Conservation (phyloP, 345 rosid genomes). For the Gynandropsis gynandra region DNA sequence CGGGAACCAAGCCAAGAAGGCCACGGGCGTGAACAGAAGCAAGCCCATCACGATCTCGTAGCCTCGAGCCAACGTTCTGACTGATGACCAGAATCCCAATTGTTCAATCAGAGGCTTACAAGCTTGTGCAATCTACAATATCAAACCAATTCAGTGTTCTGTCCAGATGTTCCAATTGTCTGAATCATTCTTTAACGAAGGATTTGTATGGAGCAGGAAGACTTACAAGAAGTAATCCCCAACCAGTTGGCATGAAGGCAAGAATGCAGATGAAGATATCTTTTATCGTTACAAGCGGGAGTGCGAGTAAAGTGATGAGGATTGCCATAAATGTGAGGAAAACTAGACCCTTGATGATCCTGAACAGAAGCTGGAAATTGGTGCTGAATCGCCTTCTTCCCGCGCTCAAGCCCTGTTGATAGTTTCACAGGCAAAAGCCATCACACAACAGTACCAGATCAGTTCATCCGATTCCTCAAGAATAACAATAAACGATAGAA, state of each 20-base stretch:
- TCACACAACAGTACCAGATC: neutral
- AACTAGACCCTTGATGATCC: constrained; percentile 64
- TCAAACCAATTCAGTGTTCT: too few species aligned
- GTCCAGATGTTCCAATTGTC: too few species aligned
- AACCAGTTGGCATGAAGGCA: constrained; percentile 92
- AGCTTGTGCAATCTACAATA: constrained; percentile 68
- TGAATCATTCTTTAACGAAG: too few species aligned
- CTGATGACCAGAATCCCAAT: constrained; percentile 64
- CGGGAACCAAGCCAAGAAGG: constrained; percentile 91
- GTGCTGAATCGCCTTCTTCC: constrained; percentile 69
- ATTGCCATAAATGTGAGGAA: constrained; percentile 49
- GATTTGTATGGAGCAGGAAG: constrained; percentile 1
- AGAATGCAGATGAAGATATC: constrained; percentile 67
- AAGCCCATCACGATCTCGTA: constrained; percentile 71
- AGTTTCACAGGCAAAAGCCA: neutral
- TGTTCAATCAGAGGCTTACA: constrained; percentile 50
- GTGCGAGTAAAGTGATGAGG: constrained; percentile 47
- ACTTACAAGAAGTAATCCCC: constrained; percentile 83
- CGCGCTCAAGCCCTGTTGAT: constrained; percentile 49
- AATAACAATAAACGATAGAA: neutral
- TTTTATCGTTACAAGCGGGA: constrained; percentile 60
- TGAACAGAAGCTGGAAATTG: constrained; percentile 61
- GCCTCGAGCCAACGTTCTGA: constrained; percentile 61
- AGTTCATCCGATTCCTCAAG: neutral
- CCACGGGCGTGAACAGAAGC: constrained; percentile 75